Base-by-base conservation (phyloP, 2,329 filamentous ascomycete genomes). In the Calonectria hawksworthii region DNA sequence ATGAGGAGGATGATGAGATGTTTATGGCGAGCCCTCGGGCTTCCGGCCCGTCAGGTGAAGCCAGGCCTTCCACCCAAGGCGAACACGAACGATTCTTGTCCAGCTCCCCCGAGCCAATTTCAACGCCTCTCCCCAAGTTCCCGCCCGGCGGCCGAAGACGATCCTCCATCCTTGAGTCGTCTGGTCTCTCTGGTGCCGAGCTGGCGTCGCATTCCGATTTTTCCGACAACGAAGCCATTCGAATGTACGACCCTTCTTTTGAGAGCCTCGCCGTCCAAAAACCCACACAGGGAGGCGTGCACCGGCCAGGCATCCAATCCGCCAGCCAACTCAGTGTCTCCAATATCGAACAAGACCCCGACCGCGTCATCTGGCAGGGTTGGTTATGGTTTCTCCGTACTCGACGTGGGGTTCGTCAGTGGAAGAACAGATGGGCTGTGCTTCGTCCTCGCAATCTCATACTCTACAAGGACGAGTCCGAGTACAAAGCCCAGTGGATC, bases 371-470 rank as follows among this genome's bases (percentile, higher is more conserved):
- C 56, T 98, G 95, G 90, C 96, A 99, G 83, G 96, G 96, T 67
- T 96, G 95, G 89, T 91, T 99, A 38, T 94, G 95, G 84, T 92
- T 95, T 75, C 90, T 98, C 72, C 95, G 95, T 80, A 94, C 93
- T 75, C 96, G 95, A 81, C 90, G 93, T 28, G 95, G 96, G 11
- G 89, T 99, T 70, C 93, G 94, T 61, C 94, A 98, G 82, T 99
- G 97, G 97, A 98, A 98, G 88, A 94, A 95, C 80, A 90, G 96
- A 74, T 99, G 97, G 97, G 94, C 94, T 16, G 97, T 99, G 0
- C 90, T 99, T 67, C 94, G 97, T 38, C 94, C 95, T 1, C 93
- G 94, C 67, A 96, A 94, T 76, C 88, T 99, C 38, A 94, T 95
- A 21, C 90, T 99, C 32, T 99, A 99, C 89, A 98, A 98, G 85